Evolutionary conservation across 2,329 filamentous ascomycete species (phyloP), one percentile per base, ranked within the genome.

Genomic region (Phaeosphaeriaceae sp.): DNA sequence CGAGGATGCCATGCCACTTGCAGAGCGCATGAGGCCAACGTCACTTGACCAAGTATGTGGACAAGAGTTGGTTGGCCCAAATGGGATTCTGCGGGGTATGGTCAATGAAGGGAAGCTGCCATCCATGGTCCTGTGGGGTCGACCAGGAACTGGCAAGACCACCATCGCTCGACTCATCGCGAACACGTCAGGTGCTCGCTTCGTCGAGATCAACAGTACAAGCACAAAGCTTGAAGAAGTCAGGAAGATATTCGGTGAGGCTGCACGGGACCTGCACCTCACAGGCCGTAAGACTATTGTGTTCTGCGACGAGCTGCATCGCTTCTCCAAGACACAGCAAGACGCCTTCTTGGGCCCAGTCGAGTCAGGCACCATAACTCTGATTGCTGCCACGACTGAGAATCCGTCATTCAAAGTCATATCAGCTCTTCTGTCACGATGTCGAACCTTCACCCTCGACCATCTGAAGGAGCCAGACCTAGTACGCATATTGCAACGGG

Each of bases 301-400:
- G 56, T 99, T 99, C 72, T 97, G 93, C 76, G 94, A 99, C 76
- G 94, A 97, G 78, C 94, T 97, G 39, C 92, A 96, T 74, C 79
- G 93, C 21, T 96, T 96, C 78, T 89, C 83, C 61, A 97, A 96
- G 75, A 82, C 87, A 0, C 94, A 97, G 71, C 94, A 99, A 69
- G 94, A 97, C 73, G 89, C 97, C 1, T 97, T 97, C 62, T 79
- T 99, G 1, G 90, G 88, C 13, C 93, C 93, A 0, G 93, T 97
- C 17, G 94, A 99, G 74, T 87, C 87, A 1, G 94, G 94, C 5
- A 89, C 89, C 21, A 87, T 99, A 58, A 97, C 90, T 0, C 79
- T 99, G 23, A 94, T 97, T 52, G 94, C 92, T 9, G 94, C 94
- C 6, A 99, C 94, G 3, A 99, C 94, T 0, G 94, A 99, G 73